phyloP scores from a whole-genome alignment of 805 yeast genomes.

The Ogataea glucozyma region DNA sequence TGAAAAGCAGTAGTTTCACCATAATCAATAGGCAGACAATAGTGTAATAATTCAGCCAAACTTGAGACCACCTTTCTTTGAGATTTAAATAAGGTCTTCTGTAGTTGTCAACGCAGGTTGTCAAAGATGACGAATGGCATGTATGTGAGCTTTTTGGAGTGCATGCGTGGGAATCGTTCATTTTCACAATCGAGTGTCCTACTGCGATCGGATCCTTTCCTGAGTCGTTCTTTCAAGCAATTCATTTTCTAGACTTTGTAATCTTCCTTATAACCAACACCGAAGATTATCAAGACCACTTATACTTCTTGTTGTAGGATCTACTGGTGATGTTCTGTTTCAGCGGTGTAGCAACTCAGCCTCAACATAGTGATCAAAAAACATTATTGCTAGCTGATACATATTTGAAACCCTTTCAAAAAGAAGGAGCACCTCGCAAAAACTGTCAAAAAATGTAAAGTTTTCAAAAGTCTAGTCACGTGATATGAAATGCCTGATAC shows the following conservation, averaged over 20 bases:
- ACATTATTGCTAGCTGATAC: too few relatives aligned
- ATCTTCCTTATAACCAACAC: too few relatives aligned
- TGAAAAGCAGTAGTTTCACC: slow-evolving; percentile 62
- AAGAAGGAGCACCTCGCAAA: too few relatives aligned
- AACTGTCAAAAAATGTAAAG: neutral
- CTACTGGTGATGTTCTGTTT: neutral
- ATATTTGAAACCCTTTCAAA: slow-evolving; percentile 1
- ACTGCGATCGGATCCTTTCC: too few relatives aligned
- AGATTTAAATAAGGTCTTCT: slow-evolving; percentile 46
- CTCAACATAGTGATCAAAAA: too few relatives aligned
- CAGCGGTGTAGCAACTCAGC: neutral
- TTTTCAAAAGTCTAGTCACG: neutral
- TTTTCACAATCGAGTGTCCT: too few relatives aligned
- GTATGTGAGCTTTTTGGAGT: neutral
- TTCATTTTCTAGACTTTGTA: neutral
- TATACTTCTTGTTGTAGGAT: neutral
- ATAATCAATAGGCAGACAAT: slow-evolving; percentile 54
- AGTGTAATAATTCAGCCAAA: slow-evolving; percentile 67
- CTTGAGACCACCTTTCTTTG: slow-evolving; percentile 58
- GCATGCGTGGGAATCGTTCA: neutral
- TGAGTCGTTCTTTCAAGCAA: neutral
- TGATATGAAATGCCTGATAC: too few relatives aligned
- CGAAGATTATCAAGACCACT: too few relatives aligned
- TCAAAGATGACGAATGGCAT: slow-evolving; percentile 2
- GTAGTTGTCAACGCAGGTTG: slow-evolving; percentile 14